Percentiles rank a stretch among this genome's conserved stretches.
These are phyloP conservation scores for Diospyros kaki DNA, from an alignment of 148 eudicot species.

Conservation along the genomic window DNA sequence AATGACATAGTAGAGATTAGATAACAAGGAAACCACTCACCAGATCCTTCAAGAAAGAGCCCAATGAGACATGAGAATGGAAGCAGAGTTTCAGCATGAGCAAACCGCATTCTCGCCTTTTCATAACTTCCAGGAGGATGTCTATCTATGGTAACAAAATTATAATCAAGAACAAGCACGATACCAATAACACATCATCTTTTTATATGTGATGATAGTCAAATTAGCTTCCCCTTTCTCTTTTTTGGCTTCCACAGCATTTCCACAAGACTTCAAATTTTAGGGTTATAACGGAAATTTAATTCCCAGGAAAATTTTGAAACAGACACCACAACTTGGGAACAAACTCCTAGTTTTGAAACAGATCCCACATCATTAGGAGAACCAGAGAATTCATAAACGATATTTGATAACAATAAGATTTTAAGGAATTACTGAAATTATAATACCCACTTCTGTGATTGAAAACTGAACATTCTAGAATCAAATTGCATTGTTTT, in stretches of 20 bases:
- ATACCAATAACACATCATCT: neutral
- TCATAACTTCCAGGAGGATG: constrained; percentile 79
- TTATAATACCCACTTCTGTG: neutral
- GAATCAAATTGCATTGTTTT: neutral
- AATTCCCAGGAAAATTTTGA: neutral
- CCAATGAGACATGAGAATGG: constrained; percentile 98
- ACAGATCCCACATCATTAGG: neutral
- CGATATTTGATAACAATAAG: neutral
- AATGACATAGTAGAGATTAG: neutral
- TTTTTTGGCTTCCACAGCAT: neutral
- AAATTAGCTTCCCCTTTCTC: neutral
- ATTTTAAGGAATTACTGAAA: neutral
- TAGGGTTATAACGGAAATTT: neutral
- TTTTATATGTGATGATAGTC: neutral
- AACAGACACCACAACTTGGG: neutral
- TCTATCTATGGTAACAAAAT: constrained; percentile 43
- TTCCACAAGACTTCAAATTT: neutral
- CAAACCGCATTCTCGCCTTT: constrained; percentile 86
- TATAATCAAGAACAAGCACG: neutral
- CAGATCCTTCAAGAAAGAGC: constrained; percentile 83
- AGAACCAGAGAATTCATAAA: neutral
- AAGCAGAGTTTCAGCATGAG: constrained; percentile 95
- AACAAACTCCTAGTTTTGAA: neutral
- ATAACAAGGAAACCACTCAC: constrained; percentile 38
- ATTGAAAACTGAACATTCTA: neutral